Conservation (phyloP, 2,329 filamentous ascomycete genomes). For the Fusarium domesticum region DNA sequence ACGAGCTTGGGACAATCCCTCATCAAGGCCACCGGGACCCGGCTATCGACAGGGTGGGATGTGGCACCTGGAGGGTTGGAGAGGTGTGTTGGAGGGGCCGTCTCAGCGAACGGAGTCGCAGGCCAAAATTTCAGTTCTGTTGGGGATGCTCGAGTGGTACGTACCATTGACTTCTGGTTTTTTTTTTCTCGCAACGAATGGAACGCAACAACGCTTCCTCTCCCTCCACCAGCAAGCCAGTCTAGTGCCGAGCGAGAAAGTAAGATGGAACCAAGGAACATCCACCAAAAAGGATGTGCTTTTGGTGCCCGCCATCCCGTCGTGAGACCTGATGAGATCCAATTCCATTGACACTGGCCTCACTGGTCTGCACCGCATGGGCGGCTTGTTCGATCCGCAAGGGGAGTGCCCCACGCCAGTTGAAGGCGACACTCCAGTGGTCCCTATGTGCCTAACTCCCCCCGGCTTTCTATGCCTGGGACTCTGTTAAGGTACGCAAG, state of each 20-base stretch:
- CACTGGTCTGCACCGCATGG: conserved; percentile 31
- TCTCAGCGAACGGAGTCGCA: conserved; percentile 28
- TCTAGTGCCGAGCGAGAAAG: not conserved
- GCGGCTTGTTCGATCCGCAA: conserved; percentile 29
- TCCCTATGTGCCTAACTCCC: not conserved
- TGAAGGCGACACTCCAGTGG: conserved; percentile 22
- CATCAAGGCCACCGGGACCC: conserved; percentile 17
- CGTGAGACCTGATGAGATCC: conserved; percentile 14
- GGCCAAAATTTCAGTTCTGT: conserved; percentile 41
- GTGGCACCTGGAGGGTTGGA: conserved; percentile 21
- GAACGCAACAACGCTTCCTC: too few relatives aligned
- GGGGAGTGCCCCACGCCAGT: conserved; percentile 23
- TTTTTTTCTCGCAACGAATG: too few relatives aligned
- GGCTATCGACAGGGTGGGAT: conserved; percentile 22
- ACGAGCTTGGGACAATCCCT: conserved; percentile 15
- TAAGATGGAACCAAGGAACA: not conserved
- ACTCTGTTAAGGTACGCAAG: not conserved
- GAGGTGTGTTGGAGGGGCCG: conserved; percentile 23
- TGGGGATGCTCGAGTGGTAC: conserved; percentile 39
- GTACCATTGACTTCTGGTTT: conserved; percentile 26
- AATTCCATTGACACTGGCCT: not conserved
- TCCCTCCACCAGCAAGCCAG: conserved; percentile 1
- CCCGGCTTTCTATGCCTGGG: too few relatives aligned
- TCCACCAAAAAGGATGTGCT: not conserved
- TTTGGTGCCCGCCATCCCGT: conserved; percentile 13